Evolutionary conservation across 495 filamentous ascomycete species (phyloP), one percentile per base, ranked within the genome.

Genomic region (Xylaria grammica): DNA sequence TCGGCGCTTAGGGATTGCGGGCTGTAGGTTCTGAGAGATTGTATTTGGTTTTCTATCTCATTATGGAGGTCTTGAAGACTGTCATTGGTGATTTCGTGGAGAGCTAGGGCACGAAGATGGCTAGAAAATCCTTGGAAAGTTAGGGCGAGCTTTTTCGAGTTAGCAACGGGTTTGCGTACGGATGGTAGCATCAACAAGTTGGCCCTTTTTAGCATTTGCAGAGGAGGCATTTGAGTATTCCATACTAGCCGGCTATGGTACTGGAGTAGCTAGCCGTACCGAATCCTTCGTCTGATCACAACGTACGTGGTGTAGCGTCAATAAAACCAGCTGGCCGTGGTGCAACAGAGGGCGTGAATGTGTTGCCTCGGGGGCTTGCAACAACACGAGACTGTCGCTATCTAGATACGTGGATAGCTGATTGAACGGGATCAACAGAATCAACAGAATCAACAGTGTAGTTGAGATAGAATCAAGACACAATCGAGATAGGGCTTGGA

Each of bases 81-180:
- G 3, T 51, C 22, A 22, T 61, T 62, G 19, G 62, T 52, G 36
- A 34, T 20, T 32, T 67, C 60, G n/a, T 46, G 48, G n/a, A 64
- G 62, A 27, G 74, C 50, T 8, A 59, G 58, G 38, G 66, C 60
- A 52, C 73, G 72, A n/a, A 78, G 68, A 19, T 65, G 58, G 51
- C 65, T 58, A 8, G 70, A 75, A 49, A 78, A 76, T 17, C 55
- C 76, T 80, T 61, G 22, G 36, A 45, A 32, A 59, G 64, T 72
- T 40, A 73, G 66, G 22, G 30, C 32, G 17, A 55, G 26, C 45
- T 9, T 24, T 26, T 13, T 13, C 19, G 17, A 53, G 45, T 22
- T 24, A 30, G 62, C 6, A 58, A 52, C 29, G 26, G 22, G 6
- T n/a, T 22, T 45, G 67, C 71, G 30, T 40, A 72, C 71, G 67